Conservation (phyloP, 306 rosid genomes). For the Quercus agrifolia region DNA sequence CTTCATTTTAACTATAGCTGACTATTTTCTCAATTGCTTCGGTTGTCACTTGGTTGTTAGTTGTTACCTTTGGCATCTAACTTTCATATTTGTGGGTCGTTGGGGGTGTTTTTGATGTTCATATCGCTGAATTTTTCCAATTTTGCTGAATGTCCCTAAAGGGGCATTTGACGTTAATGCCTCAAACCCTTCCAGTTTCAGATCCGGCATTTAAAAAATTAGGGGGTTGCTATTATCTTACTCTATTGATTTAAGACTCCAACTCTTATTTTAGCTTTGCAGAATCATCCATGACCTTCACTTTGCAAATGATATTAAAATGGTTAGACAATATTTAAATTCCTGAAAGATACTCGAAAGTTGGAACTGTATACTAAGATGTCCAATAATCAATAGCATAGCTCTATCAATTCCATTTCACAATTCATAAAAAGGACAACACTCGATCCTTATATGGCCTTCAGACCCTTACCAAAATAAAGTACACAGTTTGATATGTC, state of each 20-base stretch:
- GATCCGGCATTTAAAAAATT: not conserved
- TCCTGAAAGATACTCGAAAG: not conserved
- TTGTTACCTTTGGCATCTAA: not conserved
- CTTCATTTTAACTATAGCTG: not conserved
- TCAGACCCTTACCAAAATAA: not conserved
- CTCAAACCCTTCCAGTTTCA: not conserved
- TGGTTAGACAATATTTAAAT: not conserved
- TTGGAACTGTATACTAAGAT: not conserved
- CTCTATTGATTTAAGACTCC: not conserved
- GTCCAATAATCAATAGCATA: not conserved
- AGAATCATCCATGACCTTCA: not conserved
- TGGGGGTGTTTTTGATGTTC: not conserved
- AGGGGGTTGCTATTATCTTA: not conserved
- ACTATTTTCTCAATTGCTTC: not conserved
- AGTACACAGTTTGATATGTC: slow-evolving; percentile 13
- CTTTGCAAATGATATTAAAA: not conserved
- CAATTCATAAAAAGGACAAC: not conserved
- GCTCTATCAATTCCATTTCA: not conserved
- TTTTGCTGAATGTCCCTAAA: not conserved
- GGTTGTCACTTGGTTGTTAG: not conserved
- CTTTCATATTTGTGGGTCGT: not conserved
- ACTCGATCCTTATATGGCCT: too few species aligned
- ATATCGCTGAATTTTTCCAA: not conserved
- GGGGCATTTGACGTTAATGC: not conserved
- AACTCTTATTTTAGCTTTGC: not conserved